A percentile compares a stretch with the other conserved stretches of the same genome.
phyloP scores from a whole-genome alignment of 345 rosid genomes.

The Brassica juncea region DNA sequence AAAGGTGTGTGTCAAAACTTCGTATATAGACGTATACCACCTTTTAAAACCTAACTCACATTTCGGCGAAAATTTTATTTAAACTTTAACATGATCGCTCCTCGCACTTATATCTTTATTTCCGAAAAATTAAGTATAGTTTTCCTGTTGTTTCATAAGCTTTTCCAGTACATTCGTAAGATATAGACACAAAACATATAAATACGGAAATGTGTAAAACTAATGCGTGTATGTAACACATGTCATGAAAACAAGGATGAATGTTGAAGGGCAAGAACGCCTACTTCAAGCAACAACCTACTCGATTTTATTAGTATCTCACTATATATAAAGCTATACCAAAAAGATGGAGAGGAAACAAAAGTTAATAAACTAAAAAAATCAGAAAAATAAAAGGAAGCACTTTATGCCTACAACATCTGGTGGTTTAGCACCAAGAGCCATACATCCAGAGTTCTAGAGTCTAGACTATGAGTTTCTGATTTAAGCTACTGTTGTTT shows the following conservation, averaged over 20 bases:
- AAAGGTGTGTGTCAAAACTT: not conserved
- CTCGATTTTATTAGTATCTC: conserved; percentile 25
- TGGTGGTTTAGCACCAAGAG: not conserved
- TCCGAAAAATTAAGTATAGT: too few relatives aligned
- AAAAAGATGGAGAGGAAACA: not conserved
- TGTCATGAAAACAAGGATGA: conserved; percentile 33
- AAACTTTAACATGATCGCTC: not conserved
- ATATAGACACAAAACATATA: not conserved
- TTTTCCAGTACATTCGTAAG: conserved; percentile 27
- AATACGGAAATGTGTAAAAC: conserved; percentile 16
- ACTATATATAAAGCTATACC: conserved; percentile 8
- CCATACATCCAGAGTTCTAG: not conserved
- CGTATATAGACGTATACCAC: not conserved
- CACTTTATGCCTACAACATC: conserved; percentile 18
- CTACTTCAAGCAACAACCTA: conserved; percentile 44
- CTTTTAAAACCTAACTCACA: not conserved
- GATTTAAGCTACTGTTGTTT: not conserved
- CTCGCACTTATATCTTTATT: not conserved
- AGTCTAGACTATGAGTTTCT: not conserved
- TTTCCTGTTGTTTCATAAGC: not conserved
- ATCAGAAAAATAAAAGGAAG: conserved; percentile 19
- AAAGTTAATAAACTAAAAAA: not conserved
- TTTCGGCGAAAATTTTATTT: not conserved
- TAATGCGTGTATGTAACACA: conserved; percentile 35
- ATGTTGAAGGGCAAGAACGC: conserved; percentile 30